Percentiles rank a stretch among this genome's conserved stretches.
Conservation (phyloP, 2,329 filamentous ascomycete genomes). For the Pyrenophora teres region DNA sequence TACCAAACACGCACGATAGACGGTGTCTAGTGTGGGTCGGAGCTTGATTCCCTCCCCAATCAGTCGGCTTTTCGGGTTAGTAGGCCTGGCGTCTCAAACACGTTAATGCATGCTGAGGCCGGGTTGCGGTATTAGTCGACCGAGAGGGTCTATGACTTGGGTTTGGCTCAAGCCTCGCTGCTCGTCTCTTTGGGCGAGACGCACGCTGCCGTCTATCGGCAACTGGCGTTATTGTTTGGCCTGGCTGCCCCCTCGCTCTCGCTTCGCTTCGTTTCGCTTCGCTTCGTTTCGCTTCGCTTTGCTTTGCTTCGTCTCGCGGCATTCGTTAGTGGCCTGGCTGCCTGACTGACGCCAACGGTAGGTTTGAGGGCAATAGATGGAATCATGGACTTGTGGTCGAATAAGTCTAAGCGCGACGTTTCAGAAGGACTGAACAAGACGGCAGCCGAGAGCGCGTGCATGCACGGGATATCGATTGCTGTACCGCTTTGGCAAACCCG, state of each 20-base stretch:
- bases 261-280: too few relatives aligned
- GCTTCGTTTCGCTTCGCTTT: too few relatives aligned
- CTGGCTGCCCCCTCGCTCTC: too few relatives aligned
- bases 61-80: conserved; percentile 1
- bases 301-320: too few relatives aligned
- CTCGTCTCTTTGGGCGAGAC: too few relatives aligned
- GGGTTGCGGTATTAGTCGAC: neutral
- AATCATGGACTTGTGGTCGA: conserved; percentile 1
- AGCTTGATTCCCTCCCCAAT: conserved; percentile 1
- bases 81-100: conserved; percentile 3
- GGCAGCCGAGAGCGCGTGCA: conserved; percentile 16
- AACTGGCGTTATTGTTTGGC: too few relatives aligned
- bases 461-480: conserved; percentile 21
- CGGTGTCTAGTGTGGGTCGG: conserved; percentile 1
- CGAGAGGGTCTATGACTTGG: conserved; percentile 9
- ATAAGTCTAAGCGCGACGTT: conserved; percentile 13
- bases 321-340: neutral
- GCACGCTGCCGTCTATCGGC: too few relatives aligned
- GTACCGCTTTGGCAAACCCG: conserved; percentile 14
- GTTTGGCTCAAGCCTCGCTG: too few relatives aligned
- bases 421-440: conserved; percentile 15
- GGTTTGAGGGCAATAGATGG: neutral
- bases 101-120: conserved; percentile 11
- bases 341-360: neutral
- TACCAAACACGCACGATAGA: conserved; percentile 14